Evolutionary conservation across 2,329 filamentous ascomycete species (phyloP), one percentile per base, ranked within the genome.

Genomic region (Ploettnerulaceae sp.): DNA sequence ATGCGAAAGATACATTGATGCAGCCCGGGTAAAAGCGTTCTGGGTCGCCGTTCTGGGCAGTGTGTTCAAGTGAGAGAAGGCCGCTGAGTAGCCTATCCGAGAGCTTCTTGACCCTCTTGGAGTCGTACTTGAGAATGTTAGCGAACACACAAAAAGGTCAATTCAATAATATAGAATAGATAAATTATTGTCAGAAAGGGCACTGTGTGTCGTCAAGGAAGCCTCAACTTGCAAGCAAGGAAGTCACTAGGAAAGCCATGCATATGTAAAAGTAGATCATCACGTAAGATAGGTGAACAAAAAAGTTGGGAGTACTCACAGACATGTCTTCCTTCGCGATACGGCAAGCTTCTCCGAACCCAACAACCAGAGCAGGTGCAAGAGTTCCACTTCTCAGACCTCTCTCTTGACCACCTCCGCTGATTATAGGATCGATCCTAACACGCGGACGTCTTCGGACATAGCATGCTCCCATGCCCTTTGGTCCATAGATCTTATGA

Each of bases 401-500:
- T 74, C 93, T 79, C 73, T 98, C 93, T 67, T 98, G 93, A 5
- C 93, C 93, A 68, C 93, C 93, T 51, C 93, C 93, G 46, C 82
- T 94, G 70, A 98, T 98, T 65, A 98, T 84, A 40, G 93, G 93
- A 49, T 98, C 93, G 48, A 98, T 73, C 68, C 93, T 87, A 57
- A 98, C 93, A 66, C 91, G 83, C 1, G 93, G 93, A 48, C 93
- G 79, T 71, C 93, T 81, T 62, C 93, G 85, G 38, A 98, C 88
- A 63, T 91, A 98, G 71, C 93, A 98, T 48, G 93, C 93, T 49
- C 93, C 93, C 47, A 98, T 87, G 25, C 93, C 93, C 74, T 95
- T 98, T 44, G 93, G 93, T 20, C 93, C 93, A 65, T 98, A 98
- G 45, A 98, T 95, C 71, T 98, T 98, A 72, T 98, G 93, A 22